A percentile compares a stretch with the other conserved stretches of the same genome.
Evolutionary conservation across 176 grass and related monocot genomes (phyloP).

Genomic region (Musa troglodytarum): DNA sequence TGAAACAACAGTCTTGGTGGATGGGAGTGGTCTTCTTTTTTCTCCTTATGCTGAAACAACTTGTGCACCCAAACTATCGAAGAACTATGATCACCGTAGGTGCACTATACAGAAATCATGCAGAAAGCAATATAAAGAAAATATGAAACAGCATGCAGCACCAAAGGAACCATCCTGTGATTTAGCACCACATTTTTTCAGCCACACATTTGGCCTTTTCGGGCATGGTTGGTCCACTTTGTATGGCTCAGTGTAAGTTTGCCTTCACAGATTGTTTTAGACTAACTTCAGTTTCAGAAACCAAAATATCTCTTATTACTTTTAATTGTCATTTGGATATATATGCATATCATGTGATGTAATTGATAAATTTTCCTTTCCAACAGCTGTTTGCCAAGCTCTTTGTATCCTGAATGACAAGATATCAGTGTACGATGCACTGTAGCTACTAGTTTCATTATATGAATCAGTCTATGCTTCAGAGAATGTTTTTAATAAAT

Average conservation of each 20-base stretch:
- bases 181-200: slow-evolving; percentile 1
- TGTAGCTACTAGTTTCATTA: too few relatives aligned
- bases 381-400: too few relatives aligned
- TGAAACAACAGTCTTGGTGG: too few relatives aligned
- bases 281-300: too few relatives aligned
- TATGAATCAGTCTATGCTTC: too few relatives aligned
- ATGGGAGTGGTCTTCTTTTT: too few relatives aligned
- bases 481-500: neutral
- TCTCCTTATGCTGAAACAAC: neutral
- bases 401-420: too few relatives aligned
- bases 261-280: neutral
- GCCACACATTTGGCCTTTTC: neutral
- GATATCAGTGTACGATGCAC: too few relatives aligned
- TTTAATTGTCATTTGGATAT: too few relatives aligned
- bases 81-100: neutral
- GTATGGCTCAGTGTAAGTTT: neutral
- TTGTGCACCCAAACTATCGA: neutral
- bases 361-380: too few relatives aligned
- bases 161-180: neutral
- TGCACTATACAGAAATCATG: neutral
- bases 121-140: neutral
- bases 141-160: neutral
- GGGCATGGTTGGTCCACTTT: neutral
- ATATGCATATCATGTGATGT: too few relatives aligned
- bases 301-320: too few relatives aligned